Evolutionary conservation across 192 early-diverging fungal species (phyloP).

Genomic region (Spizellomyces sp.): DNA sequence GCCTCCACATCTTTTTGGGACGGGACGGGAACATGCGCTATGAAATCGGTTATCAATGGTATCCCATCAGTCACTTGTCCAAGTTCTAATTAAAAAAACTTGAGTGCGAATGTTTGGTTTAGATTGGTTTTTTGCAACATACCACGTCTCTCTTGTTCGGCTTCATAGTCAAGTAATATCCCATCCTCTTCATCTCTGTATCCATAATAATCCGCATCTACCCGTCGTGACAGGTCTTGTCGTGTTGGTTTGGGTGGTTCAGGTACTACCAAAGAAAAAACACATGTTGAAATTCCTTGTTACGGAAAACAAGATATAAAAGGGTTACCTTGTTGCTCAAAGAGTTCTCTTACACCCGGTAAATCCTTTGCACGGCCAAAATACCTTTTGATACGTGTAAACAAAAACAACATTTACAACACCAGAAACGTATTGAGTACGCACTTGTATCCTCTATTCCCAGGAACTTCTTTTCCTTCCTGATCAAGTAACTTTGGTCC

Average conservation of each 20-base stretch:
- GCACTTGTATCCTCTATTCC: slow-evolving; percentile 88
- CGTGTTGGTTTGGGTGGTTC: slow-evolving; percentile 33
- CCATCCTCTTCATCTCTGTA: slow-evolving; percentile 93
- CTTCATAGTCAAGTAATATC: slow-evolving; percentile 73
- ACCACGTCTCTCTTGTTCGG: slow-evolving; percentile 38
- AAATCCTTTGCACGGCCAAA: slow-evolving; percentile 96
- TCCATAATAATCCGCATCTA: slow-evolving; percentile 95
- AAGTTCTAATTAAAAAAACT: too few relatives aligned
- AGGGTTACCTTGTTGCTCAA: slow-evolving; percentile 64
- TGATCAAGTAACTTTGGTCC: slow-evolving; percentile 74
- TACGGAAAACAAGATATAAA: neutral
- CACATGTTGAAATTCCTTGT: neutral
- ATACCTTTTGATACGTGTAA: slow-evolving; percentile 55
- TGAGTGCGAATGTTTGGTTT: too few relatives aligned
- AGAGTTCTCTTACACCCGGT: slow-evolving; percentile 90
- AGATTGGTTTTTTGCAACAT: neutral
- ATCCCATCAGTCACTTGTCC: too few relatives aligned
- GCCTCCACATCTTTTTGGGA: slow-evolving; percentile 74
- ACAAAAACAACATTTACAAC: slow-evolving; percentile 1
- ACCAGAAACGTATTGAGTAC: neutral
- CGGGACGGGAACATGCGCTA: slow-evolving; percentile 52
- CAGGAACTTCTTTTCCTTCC: slow-evolving; percentile 88
- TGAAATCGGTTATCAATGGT: neutral
- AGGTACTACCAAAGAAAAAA: slow-evolving; percentile 3
- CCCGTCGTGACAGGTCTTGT: slow-evolving; percentile 71